Base-by-base conservation (phyloP, 2,329 filamentous ascomycete species). In the Fusarium robinianum region DNA sequence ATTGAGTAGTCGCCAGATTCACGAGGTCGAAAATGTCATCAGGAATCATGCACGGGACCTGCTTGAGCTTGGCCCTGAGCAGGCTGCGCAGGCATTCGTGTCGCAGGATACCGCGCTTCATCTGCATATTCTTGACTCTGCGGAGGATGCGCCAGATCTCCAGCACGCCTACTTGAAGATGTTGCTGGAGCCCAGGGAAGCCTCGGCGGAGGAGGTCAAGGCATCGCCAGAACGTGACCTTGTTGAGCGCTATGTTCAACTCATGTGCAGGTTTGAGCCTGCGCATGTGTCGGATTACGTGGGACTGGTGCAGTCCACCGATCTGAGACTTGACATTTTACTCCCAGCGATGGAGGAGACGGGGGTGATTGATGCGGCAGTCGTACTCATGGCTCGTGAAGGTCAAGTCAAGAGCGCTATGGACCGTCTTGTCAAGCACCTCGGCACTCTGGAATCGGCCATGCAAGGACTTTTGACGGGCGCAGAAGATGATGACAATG, bases 301-400 rank as follows among this genome's bases (percentile, higher is more conserved):
- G 18, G 84, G 86, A 24, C 65, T 81, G 2, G 76, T 95, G 3
- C 87, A 90, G 56, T 84, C 85, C 3, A 84, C 86, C 8, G 85
- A 96, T 63, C 71, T 99, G 18, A 80, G 84, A 16, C 77, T 99
- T 1, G 88, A 94, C 9, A 79, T 83, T 38, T 77, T 99, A 1
- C 75, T 99, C 6, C 90, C 91, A 4, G 84, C 85, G 0, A 90
- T 99, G 76, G 95, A 99, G 67, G 81, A 87, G 51, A 90, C 85
- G 27, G 91, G 91, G 1, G 88, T 94, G 5, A 83, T 99, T 31
- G 94, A 99, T 71, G 95, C 91, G 5, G 92, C 90, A 1, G 88
- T 99, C 6, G 83, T 96, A 2, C 76, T 99, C 8, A 87, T 99
- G 78, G 89, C 90, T 25, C 82, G 89, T 46, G 90, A 96, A 63